Conservation (phyloP, 371 early-diverging fungal species). For the Syncephalastrum sp. region DNA sequence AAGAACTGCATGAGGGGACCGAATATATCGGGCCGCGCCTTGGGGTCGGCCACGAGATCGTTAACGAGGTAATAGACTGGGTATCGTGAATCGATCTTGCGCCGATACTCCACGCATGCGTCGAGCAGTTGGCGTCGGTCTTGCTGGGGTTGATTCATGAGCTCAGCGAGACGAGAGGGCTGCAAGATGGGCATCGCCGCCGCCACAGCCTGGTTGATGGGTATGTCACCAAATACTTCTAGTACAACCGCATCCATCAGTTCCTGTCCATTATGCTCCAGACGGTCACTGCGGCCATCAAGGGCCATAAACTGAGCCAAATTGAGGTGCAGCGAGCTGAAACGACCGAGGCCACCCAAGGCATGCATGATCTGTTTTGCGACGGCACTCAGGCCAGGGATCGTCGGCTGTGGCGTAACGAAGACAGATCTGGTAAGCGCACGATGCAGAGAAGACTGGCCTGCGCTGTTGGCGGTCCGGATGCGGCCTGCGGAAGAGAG, state of each 20-base stretch:
- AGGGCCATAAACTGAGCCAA: slow-evolving; percentile 27
- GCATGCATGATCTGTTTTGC: slow-evolving; percentile 23
- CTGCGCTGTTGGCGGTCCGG: slow-evolving; percentile 17
- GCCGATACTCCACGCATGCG: slow-evolving; percentile 41
- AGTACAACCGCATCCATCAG: slow-evolving; percentile 39
- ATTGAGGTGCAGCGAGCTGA: slow-evolving; percentile 35
- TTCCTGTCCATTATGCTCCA: slow-evolving; percentile 20
- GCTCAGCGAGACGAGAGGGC: slow-evolving; percentile 17
- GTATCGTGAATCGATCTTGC: slow-evolving; percentile 28
- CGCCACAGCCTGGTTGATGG: slow-evolving; percentile 46
- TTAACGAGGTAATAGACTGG: slow-evolving; percentile 44
- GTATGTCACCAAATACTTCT: slow-evolving; percentile 48
- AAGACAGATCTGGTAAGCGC: slow-evolving; percentile 34
- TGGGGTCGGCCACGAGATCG: slow-evolving; percentile 26
- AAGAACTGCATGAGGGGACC: slow-evolving; percentile 32
- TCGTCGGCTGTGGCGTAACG: slow-evolving; percentile 28
- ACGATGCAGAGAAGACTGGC: slow-evolving; percentile 23
- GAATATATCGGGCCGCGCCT: slow-evolving; percentile 36
- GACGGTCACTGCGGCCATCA: slow-evolving; percentile 20
- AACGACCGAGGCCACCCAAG: slow-evolving; percentile 34
- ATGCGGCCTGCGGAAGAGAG: slow-evolving; percentile 40
- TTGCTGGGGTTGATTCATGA: slow-evolving; percentile 9
- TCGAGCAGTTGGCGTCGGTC: slow-evolving; percentile 27
- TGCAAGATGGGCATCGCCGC: slow-evolving; percentile 36
- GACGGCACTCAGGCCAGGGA: slow-evolving; percentile 19